Evolutionary conservation across 495 filamentous ascomycete genomes (phyloP).

Genomic region (Aspergillus heteromorphus): DNA sequence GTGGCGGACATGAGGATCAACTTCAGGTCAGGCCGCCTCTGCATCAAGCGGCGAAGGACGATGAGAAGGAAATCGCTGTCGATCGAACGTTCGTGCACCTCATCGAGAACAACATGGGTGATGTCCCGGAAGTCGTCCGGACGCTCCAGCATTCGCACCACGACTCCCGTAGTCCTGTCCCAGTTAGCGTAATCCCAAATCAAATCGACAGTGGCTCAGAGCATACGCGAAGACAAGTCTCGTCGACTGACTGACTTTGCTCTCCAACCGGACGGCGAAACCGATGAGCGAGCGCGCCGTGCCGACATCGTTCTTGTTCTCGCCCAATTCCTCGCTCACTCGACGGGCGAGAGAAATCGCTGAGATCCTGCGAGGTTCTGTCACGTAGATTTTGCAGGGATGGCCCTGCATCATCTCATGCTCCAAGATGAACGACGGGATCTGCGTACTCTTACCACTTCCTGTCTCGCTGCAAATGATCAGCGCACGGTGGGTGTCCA

Average conservation of each 20-base stretch:
- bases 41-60: conserved; percentile 74
- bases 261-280: conserved; percentile 89
- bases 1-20: conserved; percentile 96
- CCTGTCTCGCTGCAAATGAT: conserved; percentile 96
- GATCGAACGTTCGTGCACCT: conserved; percentile 91
- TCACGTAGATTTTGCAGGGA: conserved; percentile 87
- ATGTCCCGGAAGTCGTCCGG: conserved; percentile 80
- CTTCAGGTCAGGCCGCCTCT: conserved; percentile 64
- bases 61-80: conserved; percentile 94
- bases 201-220: neutral
- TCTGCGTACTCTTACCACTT: conserved; percentile 95
- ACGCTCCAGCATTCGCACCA: conserved; percentile 93
- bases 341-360: conserved; percentile 86
- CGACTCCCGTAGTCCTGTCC: conserved; percentile 65
- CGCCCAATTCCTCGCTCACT: conserved; percentile 91
- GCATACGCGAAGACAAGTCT: conserved; percentile 75
- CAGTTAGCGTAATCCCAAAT: conserved; percentile 11
- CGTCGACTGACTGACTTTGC: conserved; percentile 73
- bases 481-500: conserved; percentile 71
- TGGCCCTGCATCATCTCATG: conserved; percentile 75
- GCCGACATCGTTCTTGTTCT: conserved; percentile 73
- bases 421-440: conserved; percentile 87
- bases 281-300: conserved; percentile 80
- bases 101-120: conserved; percentile 88
- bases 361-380: conserved; percentile 93